phyloP scores from a whole-genome alignment of 331 rosid genomes.

The Phaseolus coccineus region DNA sequence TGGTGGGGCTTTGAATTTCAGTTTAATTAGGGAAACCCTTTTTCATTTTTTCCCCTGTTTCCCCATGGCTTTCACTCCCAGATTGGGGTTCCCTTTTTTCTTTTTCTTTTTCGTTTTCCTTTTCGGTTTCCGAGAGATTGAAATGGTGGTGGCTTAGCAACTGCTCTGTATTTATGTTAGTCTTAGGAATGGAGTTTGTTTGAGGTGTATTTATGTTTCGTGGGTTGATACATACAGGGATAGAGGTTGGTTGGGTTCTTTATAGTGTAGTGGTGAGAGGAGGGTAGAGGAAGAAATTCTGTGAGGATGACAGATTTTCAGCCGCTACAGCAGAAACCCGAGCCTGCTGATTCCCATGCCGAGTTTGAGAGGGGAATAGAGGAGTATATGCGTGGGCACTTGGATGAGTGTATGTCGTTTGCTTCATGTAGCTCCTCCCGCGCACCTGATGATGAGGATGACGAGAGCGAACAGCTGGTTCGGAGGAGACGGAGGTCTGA shows the following conservation, averaged over 20 bases:
- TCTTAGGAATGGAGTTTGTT: slow-evolving; percentile 49
- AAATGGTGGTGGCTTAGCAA: slow-evolving; percentile 55
- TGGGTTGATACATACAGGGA: slow-evolving; percentile 42
- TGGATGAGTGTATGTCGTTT: slow-evolving; percentile 97
- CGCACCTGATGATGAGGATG: slow-evolving; percentile 80
- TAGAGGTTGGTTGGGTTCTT: slow-evolving; percentile 47
- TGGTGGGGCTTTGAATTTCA: slow-evolving; percentile 55
- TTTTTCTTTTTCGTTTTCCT: slow-evolving; percentile 56
- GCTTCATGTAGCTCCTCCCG: slow-evolving; percentile 93
- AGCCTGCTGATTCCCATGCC: slow-evolving; percentile 74
- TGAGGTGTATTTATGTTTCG: slow-evolving; percentile 42
- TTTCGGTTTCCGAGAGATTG: slow-evolving; percentile 60
- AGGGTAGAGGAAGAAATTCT: slow-evolving; percentile 43
- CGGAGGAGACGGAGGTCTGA: slow-evolving; percentile 95
- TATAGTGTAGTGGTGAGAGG: slow-evolving; percentile 42
- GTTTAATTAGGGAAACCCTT: slow-evolving; percentile 43
- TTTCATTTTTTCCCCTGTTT: slow-evolving; percentile 33
- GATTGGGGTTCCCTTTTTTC: slow-evolving; percentile 53
- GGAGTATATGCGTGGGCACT: slow-evolving; percentile 93
- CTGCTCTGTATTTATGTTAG: slow-evolving; percentile 38
- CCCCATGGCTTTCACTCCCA: slow-evolving; percentile 36
- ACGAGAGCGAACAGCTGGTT: slow-evolving; percentile 88
- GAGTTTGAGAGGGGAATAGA: slow-evolving; percentile 90
- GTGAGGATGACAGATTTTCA: slow-evolving; percentile 85
- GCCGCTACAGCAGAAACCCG: slow-evolving; percentile 94